A percentile compares a stretch with the other conserved stretches of the same genome.
These are phyloP conservation scores for Tuber melanosporum DNA, from an alignment of 495 filamentous ascomycete genomes.

Conservation along the genomic window DNA sequence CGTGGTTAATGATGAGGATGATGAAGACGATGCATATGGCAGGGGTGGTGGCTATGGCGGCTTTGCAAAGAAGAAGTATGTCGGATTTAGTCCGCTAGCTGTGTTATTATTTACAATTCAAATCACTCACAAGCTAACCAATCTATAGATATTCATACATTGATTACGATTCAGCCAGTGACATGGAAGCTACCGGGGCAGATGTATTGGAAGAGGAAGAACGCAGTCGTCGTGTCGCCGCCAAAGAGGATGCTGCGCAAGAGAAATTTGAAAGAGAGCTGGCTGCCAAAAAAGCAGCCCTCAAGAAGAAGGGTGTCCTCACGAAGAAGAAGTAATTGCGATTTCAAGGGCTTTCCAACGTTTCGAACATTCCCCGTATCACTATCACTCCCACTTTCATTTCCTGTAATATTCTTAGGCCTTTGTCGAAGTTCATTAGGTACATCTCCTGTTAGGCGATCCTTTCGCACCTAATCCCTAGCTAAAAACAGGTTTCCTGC, in stretches of 20 bases:
- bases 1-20: slow-evolving; percentile 51
- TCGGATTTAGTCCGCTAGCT: neutral
- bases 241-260: slow-evolving; percentile 49
- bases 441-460: slow-evolving; percentile 8
- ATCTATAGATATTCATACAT: slow-evolving; percentile 35
- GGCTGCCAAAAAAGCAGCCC: slow-evolving; percentile 34
- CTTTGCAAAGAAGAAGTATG: slow-evolving; percentile 18
- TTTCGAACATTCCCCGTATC: neutral
- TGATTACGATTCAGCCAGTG: slow-evolving; percentile 50
- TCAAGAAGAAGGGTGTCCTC: slow-evolving; percentile 31
- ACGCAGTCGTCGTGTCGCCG: slow-evolving; percentile 47
- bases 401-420: slow-evolving; percentile 1
- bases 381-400: neutral
- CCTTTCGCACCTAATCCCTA: neutral
- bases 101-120: neutral
- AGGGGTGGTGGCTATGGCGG: slow-evolving; percentile 23
- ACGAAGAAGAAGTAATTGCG: slow-evolving; percentile 29
- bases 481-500: neutral
- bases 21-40: slow-evolving; percentile 38
- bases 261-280: slow-evolving; percentile 37
- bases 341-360: neutral
- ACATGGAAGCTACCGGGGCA: slow-evolving; percentile 58
- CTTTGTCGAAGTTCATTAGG: neutral
- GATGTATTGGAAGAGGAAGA: slow-evolving; percentile 58
- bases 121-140: neutral